phyloP scores from a whole-genome alignment of 129 eudicot genomes.

The Lonicera japonica region DNA sequence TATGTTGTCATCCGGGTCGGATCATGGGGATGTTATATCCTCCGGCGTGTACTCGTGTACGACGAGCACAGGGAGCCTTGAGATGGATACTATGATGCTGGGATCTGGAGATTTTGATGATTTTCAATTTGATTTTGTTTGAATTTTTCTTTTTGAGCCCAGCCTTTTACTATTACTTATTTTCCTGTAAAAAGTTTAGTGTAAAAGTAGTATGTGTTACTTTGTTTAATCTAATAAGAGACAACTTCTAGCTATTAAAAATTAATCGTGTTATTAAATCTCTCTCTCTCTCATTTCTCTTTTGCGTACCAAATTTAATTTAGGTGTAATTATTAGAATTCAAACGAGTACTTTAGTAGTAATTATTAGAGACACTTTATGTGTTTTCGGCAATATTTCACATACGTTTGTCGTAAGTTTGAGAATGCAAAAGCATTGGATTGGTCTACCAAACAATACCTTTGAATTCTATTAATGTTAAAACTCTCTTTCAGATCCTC shows the following conservation, averaged over 20 bases:
- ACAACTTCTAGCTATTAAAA: background rate
- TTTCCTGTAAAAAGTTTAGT: background rate
- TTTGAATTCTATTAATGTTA: no score
- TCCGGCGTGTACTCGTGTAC: slow-evolving; percentile 32
- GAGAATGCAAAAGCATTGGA: no score
- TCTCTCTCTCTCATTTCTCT: no score
- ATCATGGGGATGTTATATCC: slow-evolving; percentile 25
- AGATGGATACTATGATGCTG: slow-evolving; percentile 14
- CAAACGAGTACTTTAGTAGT: no score
- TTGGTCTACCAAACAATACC: no score
- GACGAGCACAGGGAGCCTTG: slow-evolving; percentile 21
- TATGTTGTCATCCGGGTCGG: slow-evolving; percentile 16
- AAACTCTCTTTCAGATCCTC: no score
- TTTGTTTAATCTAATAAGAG: background rate
- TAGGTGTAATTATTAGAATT: no score
- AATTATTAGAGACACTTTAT: no score
- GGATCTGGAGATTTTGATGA: slow-evolving; percentile 12
- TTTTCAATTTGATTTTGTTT: background rate
- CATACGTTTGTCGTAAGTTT: no score
- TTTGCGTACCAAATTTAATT: no score
- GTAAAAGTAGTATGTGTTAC: background rate
- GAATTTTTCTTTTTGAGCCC: background rate
- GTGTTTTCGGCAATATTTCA: no score
- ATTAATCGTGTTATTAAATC: no score
- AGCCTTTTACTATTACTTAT: background rate